Base-by-base conservation (phyloP, 1,139 yeast genomes). In the Blastobotrys proliferans region DNA sequence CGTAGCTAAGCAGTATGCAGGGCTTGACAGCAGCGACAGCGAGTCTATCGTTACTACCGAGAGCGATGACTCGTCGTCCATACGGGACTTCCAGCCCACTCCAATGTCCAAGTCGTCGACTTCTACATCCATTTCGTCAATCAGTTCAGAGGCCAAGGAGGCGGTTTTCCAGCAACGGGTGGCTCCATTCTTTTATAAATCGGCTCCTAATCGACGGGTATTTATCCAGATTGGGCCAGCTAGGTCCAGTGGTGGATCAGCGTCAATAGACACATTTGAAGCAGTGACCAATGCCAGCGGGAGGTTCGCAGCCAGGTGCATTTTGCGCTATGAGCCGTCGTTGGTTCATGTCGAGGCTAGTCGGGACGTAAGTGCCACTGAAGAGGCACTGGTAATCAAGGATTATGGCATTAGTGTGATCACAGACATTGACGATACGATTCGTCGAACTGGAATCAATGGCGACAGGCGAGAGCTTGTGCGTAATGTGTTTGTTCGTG, bases 371-470 rank as follows among this genome's bases (percentile, higher is more conserved):
- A 22, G 43, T 9, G 50, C 47, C 3, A 43, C 45, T 8, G 47
- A 44, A 27, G 51, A 49, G 14, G 35, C 53, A 9, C 36, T 49
- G 25, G 41, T 38, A 25, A 47, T 59, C 14, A 51, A 62, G 46
- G 59, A 66, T 8, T 55, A 61, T 0, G 88, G 95, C 0, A 67
- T 83, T 20, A 87, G 86, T 11, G 65, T 94, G 1, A 88, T 94
- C 26, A 81, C 94, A 53, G 99, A 94, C 62, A 82, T 94, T 39
- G 99, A 94, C 59, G 98, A 94, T 58, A 94, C 99, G 0, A 79
- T 92, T 30, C 84, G 94, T 56, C 70, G 78, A 36, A 88, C 98
- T 0, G 97, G 97, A 1, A 90, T 94, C 0, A 73, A 85, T 25
- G 94, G 94, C 2, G 94, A 87, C 51, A 87, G 86, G 61, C 72